These are phyloP conservation scores for Ogataea trehalophila DNA, from an alignment of 805 yeast genomes.

Conservation along the genomic window DNA sequence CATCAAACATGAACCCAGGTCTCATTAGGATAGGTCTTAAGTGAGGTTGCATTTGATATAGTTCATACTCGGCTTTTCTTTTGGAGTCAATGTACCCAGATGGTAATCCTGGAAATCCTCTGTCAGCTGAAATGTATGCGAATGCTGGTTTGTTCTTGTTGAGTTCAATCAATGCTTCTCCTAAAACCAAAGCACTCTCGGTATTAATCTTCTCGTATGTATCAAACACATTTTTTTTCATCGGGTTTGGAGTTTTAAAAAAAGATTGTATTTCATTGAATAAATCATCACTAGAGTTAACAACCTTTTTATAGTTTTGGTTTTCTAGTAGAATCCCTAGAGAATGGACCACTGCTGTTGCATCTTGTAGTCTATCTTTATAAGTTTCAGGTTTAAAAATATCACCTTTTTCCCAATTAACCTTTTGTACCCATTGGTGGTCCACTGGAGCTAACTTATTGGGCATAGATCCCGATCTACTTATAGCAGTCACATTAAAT, in stretches of 20 bases:
- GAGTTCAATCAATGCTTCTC: constrained; percentile 42
- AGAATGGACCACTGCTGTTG: constrained; percentile 73
- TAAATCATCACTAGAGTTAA: constrained; percentile 29
- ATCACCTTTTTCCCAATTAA: constrained; percentile 64
- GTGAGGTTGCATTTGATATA: constrained; percentile 35
- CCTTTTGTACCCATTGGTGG: constrained; percentile 48
- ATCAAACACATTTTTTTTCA: constrained; percentile 40
- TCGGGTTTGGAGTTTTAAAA: constrained; percentile 58
- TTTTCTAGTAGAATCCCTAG: constrained; percentile 75
- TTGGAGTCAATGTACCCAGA: constrained; percentile 69
- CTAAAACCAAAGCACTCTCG: constrained; percentile 62
- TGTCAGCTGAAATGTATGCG: constrained; percentile 80
- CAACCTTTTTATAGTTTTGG: constrained; percentile 56
- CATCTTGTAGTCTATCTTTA: constrained; percentile 38
- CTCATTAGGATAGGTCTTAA: constrained; percentile 62
- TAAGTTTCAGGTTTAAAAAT: constrained; percentile 63
- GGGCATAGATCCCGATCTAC: constrained; percentile 51
- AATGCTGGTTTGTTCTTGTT: constrained; percentile 34
- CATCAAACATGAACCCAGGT: constrained; percentile 83
- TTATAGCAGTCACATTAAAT: constrained; percentile 59
- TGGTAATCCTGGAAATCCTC: constrained; percentile 63
- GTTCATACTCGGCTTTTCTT: constrained; percentile 66
- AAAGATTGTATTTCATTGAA: constrained; percentile 34
- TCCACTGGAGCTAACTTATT: constrained; percentile 28
- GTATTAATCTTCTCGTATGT: constrained; percentile 63